Evolutionary conservation across 345 rosid species (phyloP).

Genomic region (Microthlaspi erraticum): DNA sequence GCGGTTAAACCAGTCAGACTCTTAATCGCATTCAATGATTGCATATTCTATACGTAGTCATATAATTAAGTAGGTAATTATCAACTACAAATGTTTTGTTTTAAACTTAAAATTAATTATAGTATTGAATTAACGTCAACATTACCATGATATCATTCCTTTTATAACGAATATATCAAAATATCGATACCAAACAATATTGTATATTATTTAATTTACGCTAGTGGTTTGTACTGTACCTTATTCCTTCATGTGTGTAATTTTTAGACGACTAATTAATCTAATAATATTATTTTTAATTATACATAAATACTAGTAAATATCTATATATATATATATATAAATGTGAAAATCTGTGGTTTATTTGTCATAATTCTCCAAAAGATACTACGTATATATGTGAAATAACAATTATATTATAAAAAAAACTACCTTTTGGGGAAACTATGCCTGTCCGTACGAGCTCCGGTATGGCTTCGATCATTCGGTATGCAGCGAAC

Average conservation of each 20-base stretch:
- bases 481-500: constrained; percentile 63
- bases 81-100: background rate
- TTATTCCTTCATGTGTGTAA: no score
- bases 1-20: no score
- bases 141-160: background rate
- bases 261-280: no score
- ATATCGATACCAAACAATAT: no score
- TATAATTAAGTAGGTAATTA: no score
- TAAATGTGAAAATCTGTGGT: background rate
- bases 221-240: no score
- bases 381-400: background rate
- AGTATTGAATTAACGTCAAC: no score
- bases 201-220: no score
- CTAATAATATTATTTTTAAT: no score
- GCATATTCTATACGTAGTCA: no score
- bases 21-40: background rate
- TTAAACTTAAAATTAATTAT: no score
- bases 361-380: background rate
- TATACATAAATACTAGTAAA: no score
- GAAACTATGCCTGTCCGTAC: constrained; percentile 55
- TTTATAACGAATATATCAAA: background rate
- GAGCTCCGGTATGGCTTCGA: constrained; percentile 69
- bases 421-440: constrained; percentile 49
- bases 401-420: background rate
- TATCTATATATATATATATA: background rate